Percentiles rank a stretch among this genome's conserved stretches.
phyloP scores from a whole-genome alignment of 75 land plant genomes.

The Sequoia sempervirens region DNA sequence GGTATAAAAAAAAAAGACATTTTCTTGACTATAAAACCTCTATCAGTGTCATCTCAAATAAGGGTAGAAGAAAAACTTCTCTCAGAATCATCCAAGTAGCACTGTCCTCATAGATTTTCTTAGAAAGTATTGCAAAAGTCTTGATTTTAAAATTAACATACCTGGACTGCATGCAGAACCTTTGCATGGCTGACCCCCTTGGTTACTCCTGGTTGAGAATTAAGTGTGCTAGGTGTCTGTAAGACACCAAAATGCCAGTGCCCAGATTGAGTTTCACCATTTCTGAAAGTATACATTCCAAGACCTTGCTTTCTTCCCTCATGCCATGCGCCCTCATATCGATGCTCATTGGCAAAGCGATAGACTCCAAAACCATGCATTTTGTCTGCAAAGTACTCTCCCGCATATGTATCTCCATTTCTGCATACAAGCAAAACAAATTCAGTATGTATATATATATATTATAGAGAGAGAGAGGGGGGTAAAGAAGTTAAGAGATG shows the following conservation, averaged over 20 bases:
- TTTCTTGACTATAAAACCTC: neutral
- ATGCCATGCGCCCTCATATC: constrained; percentile 91
- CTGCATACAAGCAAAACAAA: constrained; percentile 18
- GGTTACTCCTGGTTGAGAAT: constrained; percentile 32
- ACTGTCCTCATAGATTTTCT: neutral
- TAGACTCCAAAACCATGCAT: constrained; percentile 91
- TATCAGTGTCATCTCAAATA: neutral
- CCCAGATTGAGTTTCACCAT: constrained; percentile 73
- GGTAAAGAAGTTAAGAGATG: neutral
- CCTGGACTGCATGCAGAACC: constrained; percentile 79
- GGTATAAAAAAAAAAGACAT: neutral
- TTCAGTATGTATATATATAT: neutral
- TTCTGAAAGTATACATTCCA: constrained; percentile 90
- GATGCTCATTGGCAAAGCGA: constrained; percentile 77
- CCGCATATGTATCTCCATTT: constrained; percentile 78
- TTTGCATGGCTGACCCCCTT: constrained; percentile 51
- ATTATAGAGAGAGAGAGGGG: no score
- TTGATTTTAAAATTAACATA: constrained; percentile 14
- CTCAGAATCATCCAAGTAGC: neutral
- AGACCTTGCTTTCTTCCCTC: constrained; percentile 86
- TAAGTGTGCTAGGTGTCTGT: constrained; percentile 45
- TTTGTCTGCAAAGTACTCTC: constrained; percentile 76
- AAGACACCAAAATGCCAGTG: constrained; percentile 70
- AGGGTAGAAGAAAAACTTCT: neutral
- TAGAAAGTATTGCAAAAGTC: neutral